Base-by-base conservation (phyloP, 2,329 filamentous ascomycete genomes). In the Coniosporium uncinatum region DNA sequence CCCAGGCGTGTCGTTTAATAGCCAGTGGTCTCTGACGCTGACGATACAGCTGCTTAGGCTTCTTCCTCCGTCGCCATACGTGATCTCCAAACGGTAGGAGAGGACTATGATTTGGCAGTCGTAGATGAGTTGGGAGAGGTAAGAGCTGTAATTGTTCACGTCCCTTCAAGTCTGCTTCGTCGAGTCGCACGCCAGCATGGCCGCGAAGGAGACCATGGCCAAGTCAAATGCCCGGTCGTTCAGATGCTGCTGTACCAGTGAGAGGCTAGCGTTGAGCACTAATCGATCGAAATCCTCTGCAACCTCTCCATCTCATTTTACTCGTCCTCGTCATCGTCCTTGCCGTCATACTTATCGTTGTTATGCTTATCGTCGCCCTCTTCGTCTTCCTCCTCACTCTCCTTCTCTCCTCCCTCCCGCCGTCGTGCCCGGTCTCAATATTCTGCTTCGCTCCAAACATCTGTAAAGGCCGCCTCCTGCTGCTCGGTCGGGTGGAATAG, bases 101-200 rank as follows among this genome's bases (percentile, higher is more conserved):
- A 35, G 33, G 11, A 19, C 18, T 11, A 35, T 8, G 14, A 35
- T 8, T 17, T 35, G 18, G 16, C 33, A 16, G 18, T 35, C 18
- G 18, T 35, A 35, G 33, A 35, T 35, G 6, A 35, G 33, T 17
- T 35, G 33, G 8, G 18, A 35, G 33, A 35, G 33, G 16, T 35
- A 35, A 17, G 14, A 16, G 8, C 8, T 35, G 18, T 35, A 35
- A 17, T 35, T 35, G 18, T 17, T 17, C 14, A 35, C 33, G 11
- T 19, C 6, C 18, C 11, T 35, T 17, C 18, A 35, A n/a, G 33
- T 19, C 33, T 35, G 11, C 8, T 17, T 16, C 11, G 14, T 17
- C 33, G 14, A 16, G 18, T 35, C 18, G 11, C 18, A 35, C 11
- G 33, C 33, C 14, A 35, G 11, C 14, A 35, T 17, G 6, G 33